Conservation (phyloP, 2,329 filamentous ascomycete genomes). For the Aureobasidium sp. region DNA sequence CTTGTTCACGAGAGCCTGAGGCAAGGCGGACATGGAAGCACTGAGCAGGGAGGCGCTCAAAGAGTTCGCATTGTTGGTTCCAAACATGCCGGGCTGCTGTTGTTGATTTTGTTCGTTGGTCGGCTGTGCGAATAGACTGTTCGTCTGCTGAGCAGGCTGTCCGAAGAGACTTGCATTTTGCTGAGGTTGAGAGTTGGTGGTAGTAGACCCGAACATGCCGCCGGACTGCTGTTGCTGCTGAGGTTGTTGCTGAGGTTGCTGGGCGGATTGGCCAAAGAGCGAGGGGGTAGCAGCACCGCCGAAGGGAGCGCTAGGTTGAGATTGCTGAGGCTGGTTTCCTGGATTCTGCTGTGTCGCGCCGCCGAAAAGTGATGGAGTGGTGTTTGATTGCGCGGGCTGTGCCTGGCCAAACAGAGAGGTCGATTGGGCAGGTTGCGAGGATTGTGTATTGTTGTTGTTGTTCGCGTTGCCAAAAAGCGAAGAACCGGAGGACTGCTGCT, state of each 20-base stretch:
- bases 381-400: background rate
- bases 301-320: constrained; percentile 22
- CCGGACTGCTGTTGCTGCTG: constrained; percentile 34
- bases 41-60: constrained; percentile 20
- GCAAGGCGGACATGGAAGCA: constrained; percentile 15
- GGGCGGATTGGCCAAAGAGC: constrained; percentile 19
- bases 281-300: constrained; percentile 17
- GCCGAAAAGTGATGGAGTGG: constrained; percentile 36
- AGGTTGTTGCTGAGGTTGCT: constrained; percentile 11
- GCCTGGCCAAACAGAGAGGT: constrained; percentile 16
- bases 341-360: constrained; percentile 22
- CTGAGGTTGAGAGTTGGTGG: constrained; percentile 23
- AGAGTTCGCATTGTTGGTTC: constrained; percentile 21
- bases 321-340: constrained; percentile 25
- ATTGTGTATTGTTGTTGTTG: constrained; percentile 14
- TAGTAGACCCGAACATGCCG: constrained; percentile 21
- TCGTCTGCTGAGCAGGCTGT: constrained; percentile 11
- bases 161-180: constrained; percentile 23
- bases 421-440: constrained; percentile 20
- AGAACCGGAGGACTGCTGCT: constrained; percentile 2
- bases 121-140: constrained; percentile 31
- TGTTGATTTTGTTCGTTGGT: constrained; percentile 27
- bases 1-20: constrained; percentile 15
- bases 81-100: constrained; percentile 26
- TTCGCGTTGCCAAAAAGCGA: background rate